Evolutionary conservation across 441 rosid species (phyloP), one percentile per base, ranked within the genome.

Genomic region (Rhodomyrtus psidioides): DNA sequence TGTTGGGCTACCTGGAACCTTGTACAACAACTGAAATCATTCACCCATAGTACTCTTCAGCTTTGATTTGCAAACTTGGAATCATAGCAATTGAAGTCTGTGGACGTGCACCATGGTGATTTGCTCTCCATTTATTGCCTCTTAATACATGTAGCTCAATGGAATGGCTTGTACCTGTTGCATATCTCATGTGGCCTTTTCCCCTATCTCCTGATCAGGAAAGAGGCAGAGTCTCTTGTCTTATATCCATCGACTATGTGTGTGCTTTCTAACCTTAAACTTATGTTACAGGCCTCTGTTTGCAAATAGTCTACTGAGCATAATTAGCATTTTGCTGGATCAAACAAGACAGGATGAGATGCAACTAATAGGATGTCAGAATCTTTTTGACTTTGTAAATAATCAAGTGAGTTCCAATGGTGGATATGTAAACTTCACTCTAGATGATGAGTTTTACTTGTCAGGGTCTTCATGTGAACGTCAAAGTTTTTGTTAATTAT

Each of bases 381-480:
- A 95, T 88, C 95, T 96, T 83, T 96, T 94, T 86, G 94, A 94
- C 89, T 96, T 96, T 87, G 92, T 94, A 89, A 96, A 92, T 92
- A 96, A 93, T 88, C 99, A 96, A 98, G 98, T 97, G 84, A 84
- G 91, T 59, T 70, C 81, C 87, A 54, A 81, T 85, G 85, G 75
- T 34, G 86, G 86, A 30, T 65, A 85, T 56, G 83, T 86, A 55
- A 75, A 70, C 55, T 83, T 86, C 55, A 21, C 55, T 86, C 23
- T 83, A 51, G 44, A 39, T 83, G 76, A 34, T 81, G 57, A 62
- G 57, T 87, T 83, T 59, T 82, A 62, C 82, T 28, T 49, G 44
- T 70, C 3, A n/a, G 21, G 49, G 85, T 53, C 39, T 58, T 53
- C 19, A 13, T 70, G 58, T 83, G 87, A 83, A 82, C 82, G 76